Evolutionary conservation across 495 filamentous ascomycete genomes (phyloP), one percentile per base, ranked within the genome.

Genomic region (Staphylotrichum longicolle): DNA sequence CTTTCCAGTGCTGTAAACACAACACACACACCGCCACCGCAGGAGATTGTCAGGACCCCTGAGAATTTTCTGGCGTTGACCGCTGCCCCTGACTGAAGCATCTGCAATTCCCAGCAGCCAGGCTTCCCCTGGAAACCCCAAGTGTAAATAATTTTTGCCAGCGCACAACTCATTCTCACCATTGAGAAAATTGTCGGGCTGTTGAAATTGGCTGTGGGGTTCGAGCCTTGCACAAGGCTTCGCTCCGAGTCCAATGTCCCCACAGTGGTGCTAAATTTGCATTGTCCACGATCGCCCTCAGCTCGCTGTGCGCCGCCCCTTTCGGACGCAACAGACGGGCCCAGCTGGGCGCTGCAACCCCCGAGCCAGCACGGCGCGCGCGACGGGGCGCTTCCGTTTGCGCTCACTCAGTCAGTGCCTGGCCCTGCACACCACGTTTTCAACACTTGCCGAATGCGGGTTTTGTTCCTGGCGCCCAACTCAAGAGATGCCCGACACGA

Each of bases 141-240:
- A 57, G 32, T 39, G 33, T 37, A 46, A 35, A 39, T 10, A 39
- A 39, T 64, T 62, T 62, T 67, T 58, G 39, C 2, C 34, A 39
- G 37, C 49, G 44, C 42, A 51, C 47, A 57, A 54, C 5, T 45
- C 20, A 27, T 37, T 49, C 62, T 40, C 47, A 20, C 20, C 50
- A 42, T 55, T 56, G 44, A 56, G 58, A 60, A 57, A 50, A 47
- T 52, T 50, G 49, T 60, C 52, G 20, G 46, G 39, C 64, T 61
- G 59, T 61, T 61, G 66, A 70, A 67, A 68, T 70, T 69, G 63
- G 58, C 53, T 50, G 60, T 70, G 68, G 70, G 63, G 70, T 58
- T 49, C 62, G 45, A 54, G 63, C 2, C 61, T 66, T 61, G 61
- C 61, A 67, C 60, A 62, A 70, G 68, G 66, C 70, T 69, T 69